Percentiles rank a stretch among this genome's conserved stretches.
Conservation (phyloP, 345 rosid genomes). For the Moricandia moricandioides region DNA sequence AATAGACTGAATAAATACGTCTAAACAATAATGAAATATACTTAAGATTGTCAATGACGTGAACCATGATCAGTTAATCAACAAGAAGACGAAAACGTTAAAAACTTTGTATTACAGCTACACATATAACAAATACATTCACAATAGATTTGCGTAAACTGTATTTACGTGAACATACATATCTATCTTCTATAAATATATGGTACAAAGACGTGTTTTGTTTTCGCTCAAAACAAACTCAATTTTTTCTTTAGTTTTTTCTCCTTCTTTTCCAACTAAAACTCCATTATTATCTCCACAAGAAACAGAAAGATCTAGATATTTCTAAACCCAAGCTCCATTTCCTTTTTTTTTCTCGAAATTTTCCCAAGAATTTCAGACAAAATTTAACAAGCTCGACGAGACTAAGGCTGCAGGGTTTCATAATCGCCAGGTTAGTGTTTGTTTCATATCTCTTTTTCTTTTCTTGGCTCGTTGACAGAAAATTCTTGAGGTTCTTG, state of each 20-base stretch:
- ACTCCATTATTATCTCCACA: slow-evolving; percentile 19
- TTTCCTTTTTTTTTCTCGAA: not conserved
- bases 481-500: not conserved
- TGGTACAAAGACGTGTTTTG: slow-evolving; percentile 34
- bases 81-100: slow-evolving; percentile 37
- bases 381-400: slow-evolving; percentile 5
- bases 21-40: not conserved
- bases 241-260: not conserved
- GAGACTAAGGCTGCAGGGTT: not conserved
- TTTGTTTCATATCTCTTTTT: not conserved
- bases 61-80: slow-evolving; percentile 16
- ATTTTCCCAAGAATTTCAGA: not conserved
- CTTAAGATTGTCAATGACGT: slow-evolving; percentile 35
- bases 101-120: slow-evolving; percentile 24
- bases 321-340: slow-evolving; percentile 3
- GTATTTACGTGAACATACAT: slow-evolving; percentile 29
- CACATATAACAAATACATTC: not conserved
- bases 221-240: slow-evolving; percentile 28
- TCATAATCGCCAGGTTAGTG: slow-evolving; percentile 36
- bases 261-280: slow-evolving; percentile 2
- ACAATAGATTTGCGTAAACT: slow-evolving; percentile 13
- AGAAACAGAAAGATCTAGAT: slow-evolving; percentile 14
- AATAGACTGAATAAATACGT: not conserved
- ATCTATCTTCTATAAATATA: not conserved
- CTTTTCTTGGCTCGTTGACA: not conserved